phyloP scores from a whole-genome alignment of 768 basidiomycete species.

The Calocera viscosa region DNA sequence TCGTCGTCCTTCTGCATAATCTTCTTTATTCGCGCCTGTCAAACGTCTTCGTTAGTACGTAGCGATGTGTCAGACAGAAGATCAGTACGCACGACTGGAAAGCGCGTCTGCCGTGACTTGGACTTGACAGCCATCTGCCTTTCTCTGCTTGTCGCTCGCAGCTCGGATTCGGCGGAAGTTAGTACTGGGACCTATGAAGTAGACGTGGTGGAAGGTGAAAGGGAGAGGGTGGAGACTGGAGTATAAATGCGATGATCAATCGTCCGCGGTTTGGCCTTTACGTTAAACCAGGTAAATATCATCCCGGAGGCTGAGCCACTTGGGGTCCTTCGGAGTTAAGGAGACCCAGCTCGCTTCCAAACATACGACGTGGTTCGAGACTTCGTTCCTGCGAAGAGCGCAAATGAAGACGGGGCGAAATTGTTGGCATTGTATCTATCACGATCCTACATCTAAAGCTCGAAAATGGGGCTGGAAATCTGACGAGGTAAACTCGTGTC shows the following conservation, averaged over 20 bases:
- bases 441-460: background rate
- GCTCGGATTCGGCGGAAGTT: background rate
- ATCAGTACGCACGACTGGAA: slow-evolving; percentile 59
- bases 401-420: too few species aligned
- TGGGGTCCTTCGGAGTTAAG: background rate
- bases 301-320: background rate
- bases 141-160: background rate
- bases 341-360: background rate
- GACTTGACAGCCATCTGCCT: slow-evolving; percentile 50
- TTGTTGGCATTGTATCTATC: background rate
- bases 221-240: background rate
- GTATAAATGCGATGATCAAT: background rate
- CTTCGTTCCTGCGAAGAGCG: too few species aligned
- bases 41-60: background rate
- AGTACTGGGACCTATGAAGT: background rate
- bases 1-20: slow-evolving; percentile 99
- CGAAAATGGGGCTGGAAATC: background rate
- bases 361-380: background rate
- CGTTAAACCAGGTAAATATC: background rate
- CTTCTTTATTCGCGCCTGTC: slow-evolving; percentile 91
- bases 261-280: background rate
- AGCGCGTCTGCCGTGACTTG: slow-evolving; percentile 83
- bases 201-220: background rate
- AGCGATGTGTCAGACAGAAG: background rate
- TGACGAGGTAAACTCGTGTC: background rate